Evolutionary conservation across 2,329 filamentous ascomycete genomes (phyloP).

Genomic region (Claviceps monticola): DNA sequence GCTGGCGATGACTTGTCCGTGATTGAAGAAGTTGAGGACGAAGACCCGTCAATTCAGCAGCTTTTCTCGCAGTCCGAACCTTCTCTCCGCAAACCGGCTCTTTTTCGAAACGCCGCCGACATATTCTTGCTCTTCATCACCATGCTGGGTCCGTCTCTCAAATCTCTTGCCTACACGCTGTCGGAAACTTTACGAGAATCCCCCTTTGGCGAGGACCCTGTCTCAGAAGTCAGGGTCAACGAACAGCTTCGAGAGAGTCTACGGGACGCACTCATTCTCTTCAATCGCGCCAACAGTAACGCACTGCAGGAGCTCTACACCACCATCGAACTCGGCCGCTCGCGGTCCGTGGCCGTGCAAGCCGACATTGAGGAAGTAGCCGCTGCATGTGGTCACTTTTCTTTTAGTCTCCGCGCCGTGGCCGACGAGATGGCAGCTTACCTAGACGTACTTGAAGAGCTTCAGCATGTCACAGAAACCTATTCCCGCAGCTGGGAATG

Average conservation of each 20-base stretch:
- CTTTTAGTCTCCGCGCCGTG: constrained; percentile 80
- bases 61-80: constrained; percentile 17
- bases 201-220: constrained; percentile 58
- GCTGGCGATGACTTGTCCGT: constrained; percentile 38
- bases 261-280: constrained; percentile 65
- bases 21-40: constrained; percentile 46
- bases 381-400: constrained; percentile 94
- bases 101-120: constrained; percentile 53
- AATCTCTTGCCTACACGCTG: constrained; percentile 83
- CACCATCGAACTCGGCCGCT: constrained; percentile 57
- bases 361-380: constrained; percentile 96
- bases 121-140: constrained; percentile 87
- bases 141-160: constrained; percentile 85
- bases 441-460: constrained; percentile 69
- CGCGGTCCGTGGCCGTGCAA: constrained; percentile 59
- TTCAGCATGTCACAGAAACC: constrained; percentile 57
- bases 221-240: constrained; percentile 60
- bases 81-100: constrained; percentile 16
- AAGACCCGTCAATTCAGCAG: constrained; percentile 19
- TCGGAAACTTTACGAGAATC: constrained; percentile 79
- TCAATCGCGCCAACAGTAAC: constrained; percentile 58
- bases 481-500: constrained; percentile 64
- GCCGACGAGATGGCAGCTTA: constrained; percentile 80
- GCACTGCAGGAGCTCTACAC: constrained; percentile 71
- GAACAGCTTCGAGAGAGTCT: constrained; percentile 71